Base-by-base conservation (phyloP, 2,329 filamentous ascomycete genomes). In the Trichoderma oligosporum region DNA sequence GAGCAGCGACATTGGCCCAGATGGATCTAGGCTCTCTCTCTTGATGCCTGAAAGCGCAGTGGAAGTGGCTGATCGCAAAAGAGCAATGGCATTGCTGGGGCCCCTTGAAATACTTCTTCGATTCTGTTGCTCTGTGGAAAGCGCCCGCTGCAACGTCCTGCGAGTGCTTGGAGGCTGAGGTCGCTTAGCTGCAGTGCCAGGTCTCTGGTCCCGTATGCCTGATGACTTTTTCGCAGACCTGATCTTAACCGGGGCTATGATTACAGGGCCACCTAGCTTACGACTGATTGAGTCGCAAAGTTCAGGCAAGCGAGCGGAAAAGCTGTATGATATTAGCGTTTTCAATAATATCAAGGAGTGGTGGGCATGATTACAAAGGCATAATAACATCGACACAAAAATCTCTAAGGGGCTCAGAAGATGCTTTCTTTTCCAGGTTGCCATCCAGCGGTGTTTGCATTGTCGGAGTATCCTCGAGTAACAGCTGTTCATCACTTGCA, bases 361-460 rank as follows among this genome's bases (percentile, higher is more conserved):
- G 16, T 4, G 20, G 8, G 7, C 5, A 31, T 27, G 72, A 83
- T 78, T 75, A 87, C 83, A 93, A 93, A 31, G 89, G 89, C 42
- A 91, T 76, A 63, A 94, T 84, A 38, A 94, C 86, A 67, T 94
- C 89, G 14, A 89, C 78, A 66, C 88, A 93, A 67, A 93, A 94
- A 67, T 88, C 86, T 61, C 81, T 83, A 6, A 92, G 74, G 6
- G 86, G 83, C 66, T 92, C 88, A 0, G 77, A 74, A 18, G 77
- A 74, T 57, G 71, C 62, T 56, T 73, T 75, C 57, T 75, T 74
- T 45, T 71, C 69, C 55, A 68, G 70, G 56, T 71, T 72, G 2
- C 70, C 69, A 39, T 73, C 72, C 2, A 62, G 61, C 1, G 68
- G 63, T 4, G 68, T 63, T 2, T 65, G 67, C 3, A 67, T 59